phyloP scores from a whole-genome alignment of 257 asterid genomes.

The Lantana camara region DNA sequence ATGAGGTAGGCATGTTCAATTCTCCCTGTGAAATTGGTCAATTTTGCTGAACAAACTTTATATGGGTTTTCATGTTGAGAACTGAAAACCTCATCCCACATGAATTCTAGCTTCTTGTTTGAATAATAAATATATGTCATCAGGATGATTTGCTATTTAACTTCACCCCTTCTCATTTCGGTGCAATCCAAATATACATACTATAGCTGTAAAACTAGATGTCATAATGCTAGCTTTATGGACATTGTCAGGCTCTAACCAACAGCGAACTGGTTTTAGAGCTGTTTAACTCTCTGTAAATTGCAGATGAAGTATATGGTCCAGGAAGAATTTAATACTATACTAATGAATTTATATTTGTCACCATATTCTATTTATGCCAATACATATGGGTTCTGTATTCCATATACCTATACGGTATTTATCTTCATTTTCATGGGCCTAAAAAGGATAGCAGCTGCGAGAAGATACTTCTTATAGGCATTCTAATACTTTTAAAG shows the following conservation, averaged over 20 bases:
- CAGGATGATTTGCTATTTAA: slow-evolving; percentile 15
- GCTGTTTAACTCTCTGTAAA: slow-evolving; percentile 3
- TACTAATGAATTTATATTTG: background rate
- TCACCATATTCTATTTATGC: background rate
- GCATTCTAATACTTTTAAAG: slow-evolving; percentile 16
- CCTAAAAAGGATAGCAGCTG: slow-evolving; percentile 1
- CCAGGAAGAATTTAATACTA: background rate
- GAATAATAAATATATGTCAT: background rate
- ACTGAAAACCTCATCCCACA: background rate
- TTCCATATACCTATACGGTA: background rate
- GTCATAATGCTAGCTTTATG: slow-evolving; percentile 12
- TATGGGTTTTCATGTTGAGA: slow-evolving; percentile 19
- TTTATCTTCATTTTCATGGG: slow-evolving; percentile 2
- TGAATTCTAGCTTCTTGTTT: slow-evolving; percentile 1
- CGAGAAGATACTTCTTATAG: background rate
- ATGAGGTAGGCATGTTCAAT: slow-evolving; percentile 55
- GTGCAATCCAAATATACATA: slow-evolving; percentile 10
- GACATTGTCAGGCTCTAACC: slow-evolving; percentile 1
- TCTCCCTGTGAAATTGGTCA: slow-evolving; percentile 12
- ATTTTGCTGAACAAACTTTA: slow-evolving; percentile 14
- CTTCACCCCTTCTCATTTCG: background rate
- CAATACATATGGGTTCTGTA: background rate
- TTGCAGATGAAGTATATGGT: slow-evolving; percentile 3
- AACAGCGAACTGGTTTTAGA: background rate
- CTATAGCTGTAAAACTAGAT: slow-evolving; percentile 5